Evolutionary conservation across 1,139 yeast genomes (phyloP).

Genomic region (Suhomyces bribrorum): DNA sequence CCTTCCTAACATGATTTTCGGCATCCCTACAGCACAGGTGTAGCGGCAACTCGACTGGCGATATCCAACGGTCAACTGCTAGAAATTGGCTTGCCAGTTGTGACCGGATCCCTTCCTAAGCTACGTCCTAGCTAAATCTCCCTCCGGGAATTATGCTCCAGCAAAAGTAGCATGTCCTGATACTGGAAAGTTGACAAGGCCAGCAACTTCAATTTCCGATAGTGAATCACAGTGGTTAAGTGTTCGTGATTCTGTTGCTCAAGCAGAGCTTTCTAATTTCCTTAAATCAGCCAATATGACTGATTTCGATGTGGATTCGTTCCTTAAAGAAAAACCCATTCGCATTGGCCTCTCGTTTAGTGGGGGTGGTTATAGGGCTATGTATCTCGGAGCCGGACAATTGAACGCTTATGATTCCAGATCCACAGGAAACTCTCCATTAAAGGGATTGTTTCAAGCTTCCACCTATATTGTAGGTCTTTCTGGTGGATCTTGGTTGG

Average conservation of each 20-base stretch:
- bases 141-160: slow-evolving; percentile 52
- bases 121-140: slow-evolving; percentile 1
- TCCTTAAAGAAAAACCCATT: slow-evolving; percentile 29
- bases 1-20: too few species aligned
- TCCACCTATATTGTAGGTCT: slow-evolving; percentile 25
- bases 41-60: too few species aligned
- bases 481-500: slow-evolving; percentile 27
- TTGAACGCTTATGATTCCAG: slow-evolving; percentile 77
- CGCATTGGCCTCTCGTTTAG: slow-evolving; percentile 76
- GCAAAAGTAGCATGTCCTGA: slow-evolving; percentile 51
- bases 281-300: slow-evolving; percentile 18
- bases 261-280: slow-evolving; percentile 46
- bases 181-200: slow-evolving; percentile 18
- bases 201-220: slow-evolving; percentile 32
- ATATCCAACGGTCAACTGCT: too few species aligned
- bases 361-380: slow-evolving; percentile 93
- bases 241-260: slow-evolving; percentile 53
- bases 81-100: too few species aligned
- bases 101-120: too few species aligned
- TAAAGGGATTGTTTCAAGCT: slow-evolving; percentile 24
- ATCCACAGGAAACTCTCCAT: slow-evolving; percentile 37
- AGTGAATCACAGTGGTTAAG: slow-evolving; percentile 43
- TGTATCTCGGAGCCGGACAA: slow-evolving; percentile 85
- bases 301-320: slow-evolving; percentile 20
- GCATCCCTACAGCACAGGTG: too few species aligned